Evolutionary conservation across 2,329 filamentous ascomycete species (phyloP), one percentile per base, ranked within the genome.

Genomic region (Nakataea oryzae): DNA sequence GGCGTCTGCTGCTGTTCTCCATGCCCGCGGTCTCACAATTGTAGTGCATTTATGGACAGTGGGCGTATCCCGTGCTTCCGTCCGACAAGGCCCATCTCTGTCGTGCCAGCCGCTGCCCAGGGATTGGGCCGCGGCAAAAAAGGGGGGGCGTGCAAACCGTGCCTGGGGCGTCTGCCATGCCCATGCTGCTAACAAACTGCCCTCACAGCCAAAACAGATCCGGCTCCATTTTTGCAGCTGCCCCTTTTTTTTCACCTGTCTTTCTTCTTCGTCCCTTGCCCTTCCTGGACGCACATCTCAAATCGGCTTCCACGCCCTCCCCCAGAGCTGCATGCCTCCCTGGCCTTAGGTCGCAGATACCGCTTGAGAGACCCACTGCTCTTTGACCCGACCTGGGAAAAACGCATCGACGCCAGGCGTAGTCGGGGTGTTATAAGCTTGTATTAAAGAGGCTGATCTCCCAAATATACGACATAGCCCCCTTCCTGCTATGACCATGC

Each of bases 11-110:
- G 21, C 41, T 8, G 6, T 50, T n/a, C n/a, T n/a, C 24, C 41
- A 24, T 50, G 41, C 27, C 34, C 58, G 14, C 58, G 24, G 58
- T 59, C 41, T 59, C 41, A 59, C 32, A 41, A 54, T 59, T 54
- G 58, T 59, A 50, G 50, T 28, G 58, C 41, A 59, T 59, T 59
- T 41, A 59, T 59, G 58, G 30, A 3, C 32, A 29, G 58, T 54
- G 58, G 58, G 41, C 29, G 58, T 21, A 59, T 59, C 24, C 58
- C 58, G 58, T 59, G 58, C 34, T 50, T 59, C 58, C 58, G 26
- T 54, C 34, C 47, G 30, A 54, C 58, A 54, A 29, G 34, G 34
- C 14, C 34, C 34, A 17, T 17, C 34, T 5, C 34, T 7, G 34
- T 50, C 41, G 41, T 13, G 41, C 34, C 41, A 32, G 8, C 30